Conservation (phyloP, 257 asterid species). For the Mitragyna speciosa region DNA sequence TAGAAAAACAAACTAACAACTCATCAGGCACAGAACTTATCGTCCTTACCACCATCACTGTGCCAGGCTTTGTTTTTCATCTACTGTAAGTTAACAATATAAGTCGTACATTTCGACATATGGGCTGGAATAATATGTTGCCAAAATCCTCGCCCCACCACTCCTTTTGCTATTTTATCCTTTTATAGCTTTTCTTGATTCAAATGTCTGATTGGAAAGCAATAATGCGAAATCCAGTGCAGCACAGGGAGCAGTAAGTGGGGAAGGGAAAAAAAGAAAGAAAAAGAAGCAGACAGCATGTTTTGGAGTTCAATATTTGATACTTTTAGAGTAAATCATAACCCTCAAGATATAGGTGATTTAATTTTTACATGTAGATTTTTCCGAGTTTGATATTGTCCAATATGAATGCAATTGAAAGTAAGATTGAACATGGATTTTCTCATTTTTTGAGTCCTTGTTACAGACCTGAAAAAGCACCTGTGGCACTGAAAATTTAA, state of each 20-base stretch:
- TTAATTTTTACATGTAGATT: background rate
- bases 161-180: background rate
- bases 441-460: background rate
- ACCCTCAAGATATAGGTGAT: background rate
- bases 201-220: background rate
- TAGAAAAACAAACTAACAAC: slow-evolving; percentile 24
- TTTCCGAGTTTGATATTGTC: background rate
- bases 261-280: too few relatives aligned
- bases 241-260: background rate
- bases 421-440: slow-evolving; percentile 4
- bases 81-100: background rate
- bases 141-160: background rate
- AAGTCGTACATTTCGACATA: slow-evolving; percentile 6
- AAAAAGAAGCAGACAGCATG: background rate
- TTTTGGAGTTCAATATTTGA: background rate
- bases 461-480: slow-evolving; percentile 14
- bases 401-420: slow-evolving; percentile 1
- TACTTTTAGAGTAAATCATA: background rate
- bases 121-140: background rate
- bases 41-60: slow-evolving; percentile 9
- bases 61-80: background rate
- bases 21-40: slow-evolving; percentile 19
- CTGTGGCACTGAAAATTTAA: slow-evolving; percentile 10
- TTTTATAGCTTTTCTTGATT: background rate
- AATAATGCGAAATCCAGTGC: background rate